A percentile compares a stretch with the other conserved stretches of the same genome.
phyloP scores from a whole-genome alignment of 2,329 filamentous ascomycete genomes.

The Waltergamsia citrina region DNA sequence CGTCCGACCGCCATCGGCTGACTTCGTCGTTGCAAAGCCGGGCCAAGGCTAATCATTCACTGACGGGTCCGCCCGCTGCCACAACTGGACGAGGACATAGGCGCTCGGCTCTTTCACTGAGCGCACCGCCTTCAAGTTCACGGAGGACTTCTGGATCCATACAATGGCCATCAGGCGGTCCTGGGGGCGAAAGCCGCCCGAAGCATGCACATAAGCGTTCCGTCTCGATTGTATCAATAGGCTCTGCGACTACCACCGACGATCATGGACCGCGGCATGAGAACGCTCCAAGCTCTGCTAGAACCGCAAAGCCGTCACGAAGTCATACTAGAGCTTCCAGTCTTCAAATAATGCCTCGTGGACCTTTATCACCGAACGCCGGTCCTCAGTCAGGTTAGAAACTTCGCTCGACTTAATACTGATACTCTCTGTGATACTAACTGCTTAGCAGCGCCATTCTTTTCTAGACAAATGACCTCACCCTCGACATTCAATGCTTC shows the following conservation, averaged over 20 bases:
- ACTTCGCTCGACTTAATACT: too few species aligned
- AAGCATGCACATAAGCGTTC: constrained; percentile 64
- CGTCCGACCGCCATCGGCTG: constrained; percentile 24
- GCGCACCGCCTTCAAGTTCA: constrained; percentile 34
- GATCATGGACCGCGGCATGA: constrained; percentile 35
- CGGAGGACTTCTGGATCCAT: constrained; percentile 35
- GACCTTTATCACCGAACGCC: constrained; percentile 31
- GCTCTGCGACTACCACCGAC: constrained; percentile 41
- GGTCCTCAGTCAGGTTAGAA: constrained; percentile 29
- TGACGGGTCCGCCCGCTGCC: constrained; percentile 33
- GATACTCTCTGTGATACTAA: too few species aligned
- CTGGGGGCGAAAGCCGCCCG: constrained; percentile 17
- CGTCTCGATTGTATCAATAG: constrained; percentile 74
- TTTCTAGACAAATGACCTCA: constrained; percentile 29
- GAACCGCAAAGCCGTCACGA: constrained; percentile 41
- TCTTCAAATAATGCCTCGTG: constrained; percentile 53
- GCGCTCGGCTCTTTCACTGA: constrained; percentile 55
- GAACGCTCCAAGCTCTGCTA: constrained; percentile 11
- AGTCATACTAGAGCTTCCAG: constrained; percentile 74
- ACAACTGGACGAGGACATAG: constrained; percentile 47
- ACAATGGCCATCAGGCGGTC: constrained; percentile 30
- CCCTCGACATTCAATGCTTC: constrained; percentile 47
- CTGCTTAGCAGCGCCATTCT: neutral
- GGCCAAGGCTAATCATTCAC: constrained; percentile 29
- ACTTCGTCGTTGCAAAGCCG: constrained; percentile 33